A percentile compares a stretch with the other conserved stretches of the same genome.
These are phyloP conservation scores for Hypoxylon sp. DNA, from an alignment of 2,329 filamentous ascomycete species.

Conservation along the genomic window DNA sequence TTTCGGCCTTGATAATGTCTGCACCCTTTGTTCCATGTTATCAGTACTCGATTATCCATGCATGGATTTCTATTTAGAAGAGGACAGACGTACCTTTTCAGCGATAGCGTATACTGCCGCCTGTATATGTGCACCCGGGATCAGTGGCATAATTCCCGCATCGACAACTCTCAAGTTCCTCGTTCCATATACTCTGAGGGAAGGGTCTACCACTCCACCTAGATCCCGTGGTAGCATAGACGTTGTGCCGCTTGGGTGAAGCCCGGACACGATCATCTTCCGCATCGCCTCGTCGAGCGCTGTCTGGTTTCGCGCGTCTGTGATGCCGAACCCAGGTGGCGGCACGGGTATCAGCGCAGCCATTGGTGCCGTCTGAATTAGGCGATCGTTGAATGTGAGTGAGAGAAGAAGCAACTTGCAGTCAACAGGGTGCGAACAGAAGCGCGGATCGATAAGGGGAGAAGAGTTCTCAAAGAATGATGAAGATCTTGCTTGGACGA, in stretches of 20 bases:
- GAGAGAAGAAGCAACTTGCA: constrained; percentile 51
- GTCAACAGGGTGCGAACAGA: constrained; percentile 62
- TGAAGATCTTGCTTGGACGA: constrained; percentile 57
- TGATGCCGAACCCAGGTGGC: constrained; percentile 42
- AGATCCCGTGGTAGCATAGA: constrained; percentile 61
- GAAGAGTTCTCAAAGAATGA: constrained; percentile 55
- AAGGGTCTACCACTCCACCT: constrained; percentile 62
- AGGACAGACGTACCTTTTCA: constrained; percentile 57
- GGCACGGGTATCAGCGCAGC: constrained; percentile 46
- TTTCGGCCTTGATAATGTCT: constrained; percentile 61
- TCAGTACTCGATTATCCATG: not conserved
- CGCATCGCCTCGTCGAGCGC: constrained; percentile 46
- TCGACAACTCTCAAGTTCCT: constrained; percentile 63
- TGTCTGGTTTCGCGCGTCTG: constrained; percentile 48
- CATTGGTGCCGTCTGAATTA: constrained; percentile 50
- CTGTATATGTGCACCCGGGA: constrained; percentile 58
- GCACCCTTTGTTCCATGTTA: constrained; percentile 56
- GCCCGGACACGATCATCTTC: constrained; percentile 58
- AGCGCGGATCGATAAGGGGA: constrained; percentile 61
- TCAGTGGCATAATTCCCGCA: constrained; percentile 61
- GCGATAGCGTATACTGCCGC: constrained; percentile 51
- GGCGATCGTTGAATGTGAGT: constrained; percentile 49
- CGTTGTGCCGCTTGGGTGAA: constrained; percentile 60
- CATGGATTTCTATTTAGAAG: not conserved
- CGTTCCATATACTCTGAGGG: constrained; percentile 61